Base-by-base conservation (phyloP, 73 alveolate genomes). In the Tetrahymena elliotti region DNA sequence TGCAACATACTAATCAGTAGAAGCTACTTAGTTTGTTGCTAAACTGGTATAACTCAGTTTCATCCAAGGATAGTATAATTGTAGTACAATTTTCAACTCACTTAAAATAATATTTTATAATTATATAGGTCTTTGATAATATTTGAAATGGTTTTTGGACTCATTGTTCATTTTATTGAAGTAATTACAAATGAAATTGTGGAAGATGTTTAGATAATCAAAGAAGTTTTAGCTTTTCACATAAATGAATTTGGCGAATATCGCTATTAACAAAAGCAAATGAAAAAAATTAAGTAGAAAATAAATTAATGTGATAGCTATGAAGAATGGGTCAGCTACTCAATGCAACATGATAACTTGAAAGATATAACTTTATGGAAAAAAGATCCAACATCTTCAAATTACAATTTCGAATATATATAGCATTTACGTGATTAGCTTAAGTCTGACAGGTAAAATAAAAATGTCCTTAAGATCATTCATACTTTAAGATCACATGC, bases 401-500 rank as follows among this genome's bases (percentile, higher is more conserved):
- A 18, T 6, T 68, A 68, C n/a, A 68, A 68, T 68, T 68, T 27
- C n/a, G 88, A 68, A 31, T 68, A 68, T 31, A 68, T 68, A 3
- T 31, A 68, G 34, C 88, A 68, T 11, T 31, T 68, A 36, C 88
- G 88, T 31, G 88, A 68, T 31, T 68, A 68, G 6, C 36, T 68
- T n/a, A 68, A 68, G 33, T 68, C 13, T 3, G 88, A 68, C 38
- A 68, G 88, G 11, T 68, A 18, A 31, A 68, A 68, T 24, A 68
- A 68, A 68, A 68, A 68, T 11, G 36, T 68, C 33, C 36, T 27
- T 27, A 68, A 68, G 36, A 68, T 68, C 22, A 68, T 68, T 16
- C 88, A 68, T 31, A 68, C 88, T 68, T 31, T 68, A 2, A 68
- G 83, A 94, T 97, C 93, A n/a, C 53, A 53, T 97, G 97, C 93